Percentiles rank a stretch among this genome's conserved stretches.
Conservation (phyloP, 306 rosid species). For the Astragalus membranaceus region DNA sequence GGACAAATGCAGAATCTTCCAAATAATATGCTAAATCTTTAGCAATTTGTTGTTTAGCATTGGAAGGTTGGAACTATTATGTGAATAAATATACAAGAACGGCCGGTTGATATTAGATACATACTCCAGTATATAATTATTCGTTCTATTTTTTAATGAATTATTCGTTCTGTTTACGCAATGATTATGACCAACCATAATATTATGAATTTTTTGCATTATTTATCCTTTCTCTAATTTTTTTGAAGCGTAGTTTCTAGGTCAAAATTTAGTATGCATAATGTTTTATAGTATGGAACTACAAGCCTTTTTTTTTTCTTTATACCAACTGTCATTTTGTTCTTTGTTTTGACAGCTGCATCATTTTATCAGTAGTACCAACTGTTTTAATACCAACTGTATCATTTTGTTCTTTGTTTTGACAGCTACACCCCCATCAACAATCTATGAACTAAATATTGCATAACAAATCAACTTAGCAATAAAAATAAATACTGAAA, state of each 20-base stretch:
- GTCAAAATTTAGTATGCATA: background rate
- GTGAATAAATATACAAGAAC: background rate
- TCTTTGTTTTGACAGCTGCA: background rate
- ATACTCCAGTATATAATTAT: background rate
- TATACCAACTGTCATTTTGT: background rate
- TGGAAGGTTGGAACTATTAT: background rate
- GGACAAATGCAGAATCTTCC: background rate
- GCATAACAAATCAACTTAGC: background rate
- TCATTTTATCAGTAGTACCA: too few species aligned
- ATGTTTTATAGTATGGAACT: too few species aligned
- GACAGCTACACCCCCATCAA: background rate
- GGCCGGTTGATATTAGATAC: background rate
- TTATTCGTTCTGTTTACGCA: background rate
- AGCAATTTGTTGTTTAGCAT: background rate
- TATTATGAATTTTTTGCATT: background rate
- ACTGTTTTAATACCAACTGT: background rate
- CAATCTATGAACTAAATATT: background rate
- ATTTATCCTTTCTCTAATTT: background rate
- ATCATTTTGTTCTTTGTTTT: background rate
- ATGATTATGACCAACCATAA: background rate
- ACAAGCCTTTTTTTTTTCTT: background rate
- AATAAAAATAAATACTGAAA: background rate
- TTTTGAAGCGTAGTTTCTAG: background rate
- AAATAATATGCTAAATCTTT: slow-evolving; percentile 1
- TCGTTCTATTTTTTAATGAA: background rate